These are phyloP conservation scores for Mycena epipterygia DNA, from an alignment of 768 basidiomycete genomes.

Conservation along the genomic window DNA sequence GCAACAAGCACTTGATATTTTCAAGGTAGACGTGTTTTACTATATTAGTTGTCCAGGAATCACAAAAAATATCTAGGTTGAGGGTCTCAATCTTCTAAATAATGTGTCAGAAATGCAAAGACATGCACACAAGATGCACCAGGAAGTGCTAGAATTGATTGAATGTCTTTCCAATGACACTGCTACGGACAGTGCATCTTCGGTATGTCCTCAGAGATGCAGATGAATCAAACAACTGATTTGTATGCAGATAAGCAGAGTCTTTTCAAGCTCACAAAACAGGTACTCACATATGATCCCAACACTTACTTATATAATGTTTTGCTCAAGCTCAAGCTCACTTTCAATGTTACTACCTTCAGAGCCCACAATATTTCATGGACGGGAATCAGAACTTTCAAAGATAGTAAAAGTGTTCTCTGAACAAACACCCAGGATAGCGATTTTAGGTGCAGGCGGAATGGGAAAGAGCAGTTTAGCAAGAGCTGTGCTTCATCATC, in stretches of 20 bases:
- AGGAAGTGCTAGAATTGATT: constrained; percentile 10
- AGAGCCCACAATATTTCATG: constrained; percentile 17
- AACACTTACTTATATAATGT: background rate
- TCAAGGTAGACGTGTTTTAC: background rate
- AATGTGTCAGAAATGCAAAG: background rate
- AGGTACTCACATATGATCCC: background rate
- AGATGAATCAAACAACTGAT: background rate
- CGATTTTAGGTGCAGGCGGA: constrained; percentile 16
- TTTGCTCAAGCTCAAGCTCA: background rate
- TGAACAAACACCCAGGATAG: background rate
- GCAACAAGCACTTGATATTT: background rate
- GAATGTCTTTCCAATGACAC: background rate
- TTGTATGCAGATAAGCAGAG: background rate
- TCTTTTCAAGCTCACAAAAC: background rate
- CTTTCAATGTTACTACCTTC: constrained; percentile 6
- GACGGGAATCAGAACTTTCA: constrained; percentile 8
- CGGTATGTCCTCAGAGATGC: background rate
- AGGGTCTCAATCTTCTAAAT: background rate
- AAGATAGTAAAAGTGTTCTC: background rate
- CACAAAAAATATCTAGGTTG: background rate
- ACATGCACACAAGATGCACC: background rate
- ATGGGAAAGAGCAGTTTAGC: constrained; percentile 23
- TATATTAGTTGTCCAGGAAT: too few species aligned
- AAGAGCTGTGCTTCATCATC: constrained; percentile 10
- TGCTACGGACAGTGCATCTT: constrained; percentile 6